Percentiles rank a stretch among this genome's conserved stretches.
Evolutionary conservation across 2,329 filamentous ascomycete genomes (phyloP).

Genomic region (Cordyceps tenuipes): DNA sequence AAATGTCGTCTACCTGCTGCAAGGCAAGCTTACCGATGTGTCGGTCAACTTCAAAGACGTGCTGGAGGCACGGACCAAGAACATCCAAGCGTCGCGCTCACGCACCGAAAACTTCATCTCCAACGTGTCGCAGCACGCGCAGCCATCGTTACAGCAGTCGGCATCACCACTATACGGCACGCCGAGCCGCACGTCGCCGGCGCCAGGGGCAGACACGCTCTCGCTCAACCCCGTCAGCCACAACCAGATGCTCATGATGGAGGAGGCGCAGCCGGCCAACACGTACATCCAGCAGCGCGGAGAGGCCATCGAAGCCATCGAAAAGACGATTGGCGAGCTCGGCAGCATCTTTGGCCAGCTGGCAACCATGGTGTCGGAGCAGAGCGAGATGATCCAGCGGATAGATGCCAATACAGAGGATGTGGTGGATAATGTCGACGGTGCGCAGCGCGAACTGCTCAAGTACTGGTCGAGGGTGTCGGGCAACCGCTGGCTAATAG

Average conservation of each 20-base stretch:
- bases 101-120: conserved; percentile 96
- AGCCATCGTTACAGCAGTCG: conserved; percentile 60
- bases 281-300: conserved; percentile 88
- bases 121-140: conserved; percentile 70
- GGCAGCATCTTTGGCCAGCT: conserved; percentile 88
- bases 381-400: conserved; percentile 94
- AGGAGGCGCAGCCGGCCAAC: conserved; percentile 84
- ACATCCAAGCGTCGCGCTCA: conserved; percentile 88
- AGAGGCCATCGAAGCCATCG: conserved; percentile 93
- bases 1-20: conserved; percentile 86
- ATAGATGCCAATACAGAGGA: conserved; percentile 98
- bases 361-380: conserved; percentile 93
- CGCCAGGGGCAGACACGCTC: conserved; percentile 61
- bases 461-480: conserved; percentile 96
- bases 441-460: conserved; percentile 86
- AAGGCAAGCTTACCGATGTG: conserved; percentile 87
- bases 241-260: conserved; percentile 81
- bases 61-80: conserved; percentile 90
- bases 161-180: conserved; percentile 83
- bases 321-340: conserved; percentile 87
- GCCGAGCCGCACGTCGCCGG: conserved; percentile 57
- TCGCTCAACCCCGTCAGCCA: conserved; percentile 74
- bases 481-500: conserved; percentile 90
- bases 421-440: conserved; percentile 96
- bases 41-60: conserved; percentile 96